phyloP scores from a whole-genome alignment of 108 stramenopile species.

The Seminavis robusta region DNA sequence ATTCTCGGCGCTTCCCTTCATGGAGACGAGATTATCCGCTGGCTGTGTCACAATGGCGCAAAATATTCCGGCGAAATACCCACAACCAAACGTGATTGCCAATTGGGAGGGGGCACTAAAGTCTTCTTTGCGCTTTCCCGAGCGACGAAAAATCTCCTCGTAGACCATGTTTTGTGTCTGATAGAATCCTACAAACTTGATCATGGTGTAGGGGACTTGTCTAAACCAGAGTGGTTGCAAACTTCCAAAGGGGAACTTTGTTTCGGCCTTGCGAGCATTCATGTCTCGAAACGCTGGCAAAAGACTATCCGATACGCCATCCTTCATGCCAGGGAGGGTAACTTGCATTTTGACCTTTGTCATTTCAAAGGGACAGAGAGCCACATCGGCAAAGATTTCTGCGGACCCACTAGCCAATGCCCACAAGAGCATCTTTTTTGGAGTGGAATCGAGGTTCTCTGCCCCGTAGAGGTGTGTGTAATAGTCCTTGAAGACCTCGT shows the following conservation, averaged over 20 bases:
- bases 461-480: not conserved
- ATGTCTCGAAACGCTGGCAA: conserved; percentile 5
- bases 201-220: conserved; percentile 28
- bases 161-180: conserved; percentile 5
- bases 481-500: conserved; percentile 35
- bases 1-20: conserved; percentile 6
- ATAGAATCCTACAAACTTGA: conserved; percentile 18
- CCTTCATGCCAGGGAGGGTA: conserved; percentile 1
- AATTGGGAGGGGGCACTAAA: conserved; percentile 22
- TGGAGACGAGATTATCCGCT: conserved; percentile 22
- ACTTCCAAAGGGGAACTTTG: conserved; percentile 23
- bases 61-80: conserved; percentile 22
- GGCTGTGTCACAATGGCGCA: conserved; percentile 23
- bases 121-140: conserved; percentile 4
- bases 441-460: conserved; percentile 11
- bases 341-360: conserved; percentile 30
- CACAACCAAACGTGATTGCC: conserved; percentile 24
- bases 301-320: not conserved
- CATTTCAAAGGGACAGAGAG: conserved; percentile 45
- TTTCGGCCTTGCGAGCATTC: not conserved
- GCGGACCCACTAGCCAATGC: conserved; percentile 17
- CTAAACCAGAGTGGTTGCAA: conserved; percentile 22
- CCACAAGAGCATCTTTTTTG: conserved; percentile 18
- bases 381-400: conserved; percentile 29
- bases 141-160: conserved; percentile 1